Percentiles rank a stretch among this genome's conserved stretches.
These are phyloP conservation scores for Lentinula novae-zelandiae DNA, from an alignment of 1,284 basidiomycete species.

Conservation along the genomic window DNA sequence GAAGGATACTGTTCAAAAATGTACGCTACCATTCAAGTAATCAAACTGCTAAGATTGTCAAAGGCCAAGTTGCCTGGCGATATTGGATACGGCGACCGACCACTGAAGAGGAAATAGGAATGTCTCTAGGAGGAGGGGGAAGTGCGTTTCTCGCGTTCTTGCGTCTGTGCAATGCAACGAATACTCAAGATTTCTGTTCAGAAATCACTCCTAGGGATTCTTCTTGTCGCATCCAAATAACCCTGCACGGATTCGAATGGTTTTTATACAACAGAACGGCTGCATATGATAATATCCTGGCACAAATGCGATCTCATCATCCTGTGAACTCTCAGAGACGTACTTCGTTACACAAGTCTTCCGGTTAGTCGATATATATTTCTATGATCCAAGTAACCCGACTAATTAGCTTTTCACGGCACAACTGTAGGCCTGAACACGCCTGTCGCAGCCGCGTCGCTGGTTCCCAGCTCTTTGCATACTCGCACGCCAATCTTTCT, in stretches of 20 bases:
- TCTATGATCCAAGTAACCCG: neutral
- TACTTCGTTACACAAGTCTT: conserved; percentile 15
- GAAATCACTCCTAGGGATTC: conserved; percentile 38
- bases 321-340: conserved; percentile 26
- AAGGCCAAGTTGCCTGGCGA: conserved; percentile 84
- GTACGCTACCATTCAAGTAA: conserved; percentile 87
- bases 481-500: conserved; percentile 43
- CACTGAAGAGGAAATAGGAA: conserved; percentile 60
- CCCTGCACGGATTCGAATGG: conserved; percentile 84
- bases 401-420: neutral
- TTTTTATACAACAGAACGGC: conserved; percentile 87
- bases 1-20: conserved; percentile 83
- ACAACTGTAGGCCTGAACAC: conserved; percentile 20
- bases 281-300: conserved; percentile 81
- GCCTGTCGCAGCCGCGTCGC: conserved; percentile 28
- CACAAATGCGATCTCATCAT: conserved; percentile 55
- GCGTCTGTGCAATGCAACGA: neutral
- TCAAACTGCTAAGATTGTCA: conserved; percentile 78
- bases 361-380: neutral
- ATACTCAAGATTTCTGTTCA: conserved; percentile 15
- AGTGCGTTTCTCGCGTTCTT: conserved; percentile 40
- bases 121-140: conserved; percentile 46
- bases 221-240: conserved; percentile 76
- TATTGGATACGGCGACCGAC: conserved; percentile 84
- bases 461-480: conserved; percentile 27